Base-by-base conservation (phyloP, 176 grass and related monocot genomes). In the Sorghum bicolor region DNA sequence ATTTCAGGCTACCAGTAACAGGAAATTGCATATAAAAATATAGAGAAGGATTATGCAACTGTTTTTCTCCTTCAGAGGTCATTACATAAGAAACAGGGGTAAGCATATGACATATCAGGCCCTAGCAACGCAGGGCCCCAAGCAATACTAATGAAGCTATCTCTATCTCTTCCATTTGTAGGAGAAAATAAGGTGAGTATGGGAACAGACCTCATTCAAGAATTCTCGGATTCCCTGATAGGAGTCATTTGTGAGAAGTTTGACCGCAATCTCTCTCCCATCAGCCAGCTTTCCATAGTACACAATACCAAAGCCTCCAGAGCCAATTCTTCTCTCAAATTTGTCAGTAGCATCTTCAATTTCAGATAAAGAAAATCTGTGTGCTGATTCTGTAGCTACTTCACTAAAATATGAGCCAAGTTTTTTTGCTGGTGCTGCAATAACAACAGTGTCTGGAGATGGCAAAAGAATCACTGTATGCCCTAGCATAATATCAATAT, bases 181-280 rank as follows among this genome's bases (percentile, higher is more conserved):
- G n/a, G n/a, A n/a, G n/a, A n/a, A n/a, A 11, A 60, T 60, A 9
- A 25, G 2, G 55, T 0, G 22, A 82, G 45, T 39, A 75, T 20
- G 68, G 40, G 70, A 48, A 82, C 31, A 6, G 5, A 99, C 96
- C 96, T 99, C 96, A 64, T 95, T 98, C 80, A 92, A 76, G 77
- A 98, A 98, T 65, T 95, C 96, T 67, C 80, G 53, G 55, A 95
- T 99, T 80, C 96, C 96, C 85, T 99, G 96, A 86, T 88, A 99
- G 2, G 96, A 99, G 71, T 99, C 93, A 26, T 90, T 94, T 66
- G 88, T 94, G 38, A 96, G 89, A 83, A 96, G 85, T 79, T 99
- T 99, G 70, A 94, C 96, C 62, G 96, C 93, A 22, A 99, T 99
- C 69, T 99, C 96, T 83, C 88, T 94, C 73, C 91, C 96, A 79